A percentile compares a stretch with the other conserved stretches of the same genome.
Conservation (phyloP, 2,329 filamentous ascomycete species). For the Cryphonectria japonica region DNA sequence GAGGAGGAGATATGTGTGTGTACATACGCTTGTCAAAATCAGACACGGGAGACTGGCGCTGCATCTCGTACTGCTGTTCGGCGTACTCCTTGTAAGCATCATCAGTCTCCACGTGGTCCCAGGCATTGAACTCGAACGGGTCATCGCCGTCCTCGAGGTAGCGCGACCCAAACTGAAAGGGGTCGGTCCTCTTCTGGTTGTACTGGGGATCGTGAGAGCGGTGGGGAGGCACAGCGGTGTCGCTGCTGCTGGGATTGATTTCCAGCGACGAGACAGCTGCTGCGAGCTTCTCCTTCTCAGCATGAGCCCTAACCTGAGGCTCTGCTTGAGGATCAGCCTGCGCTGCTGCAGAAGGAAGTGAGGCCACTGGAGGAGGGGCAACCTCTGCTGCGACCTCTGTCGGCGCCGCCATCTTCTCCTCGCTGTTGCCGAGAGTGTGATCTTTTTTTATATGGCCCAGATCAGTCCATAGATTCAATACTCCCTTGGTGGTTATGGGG, state of each 20-base stretch:
- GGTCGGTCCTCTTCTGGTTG: slow-evolving; percentile 86
- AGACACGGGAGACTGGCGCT: slow-evolving; percentile 83
- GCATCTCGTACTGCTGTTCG: slow-evolving; percentile 80
- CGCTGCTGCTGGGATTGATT: background rate
- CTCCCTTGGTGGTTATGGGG: slow-evolving; percentile 16
- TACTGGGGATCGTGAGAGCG: slow-evolving; percentile 72
- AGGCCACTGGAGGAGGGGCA: slow-evolving; percentile 16
- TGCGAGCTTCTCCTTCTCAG: slow-evolving; percentile 27
- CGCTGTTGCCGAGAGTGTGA: slow-evolving; percentile 2
- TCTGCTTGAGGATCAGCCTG: slow-evolving; percentile 28
- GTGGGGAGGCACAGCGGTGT: slow-evolving; percentile 53
- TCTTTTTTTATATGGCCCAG: background rate
- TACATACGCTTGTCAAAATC: slow-evolving; percentile 85
- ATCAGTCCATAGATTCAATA: background rate
- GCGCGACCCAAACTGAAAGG: slow-evolving; percentile 94
- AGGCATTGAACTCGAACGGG: slow-evolving; percentile 97
- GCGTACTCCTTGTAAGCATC: slow-evolving; percentile 85
- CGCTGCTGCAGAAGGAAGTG: slow-evolving; percentile 8
- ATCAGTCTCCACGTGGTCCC: slow-evolving; percentile 97
- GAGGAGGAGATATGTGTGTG: background rate
- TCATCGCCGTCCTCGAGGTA: slow-evolving; percentile 82
- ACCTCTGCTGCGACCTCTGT: slow-evolving; percentile 23
- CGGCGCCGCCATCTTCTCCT: slow-evolving; percentile 24
- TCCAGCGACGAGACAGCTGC: slow-evolving; percentile 24
- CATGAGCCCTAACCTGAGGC: slow-evolving; percentile 31